Base-by-base conservation (phyloP, 108 stramenopile species). In the Discostella stelligeroides region DNA sequence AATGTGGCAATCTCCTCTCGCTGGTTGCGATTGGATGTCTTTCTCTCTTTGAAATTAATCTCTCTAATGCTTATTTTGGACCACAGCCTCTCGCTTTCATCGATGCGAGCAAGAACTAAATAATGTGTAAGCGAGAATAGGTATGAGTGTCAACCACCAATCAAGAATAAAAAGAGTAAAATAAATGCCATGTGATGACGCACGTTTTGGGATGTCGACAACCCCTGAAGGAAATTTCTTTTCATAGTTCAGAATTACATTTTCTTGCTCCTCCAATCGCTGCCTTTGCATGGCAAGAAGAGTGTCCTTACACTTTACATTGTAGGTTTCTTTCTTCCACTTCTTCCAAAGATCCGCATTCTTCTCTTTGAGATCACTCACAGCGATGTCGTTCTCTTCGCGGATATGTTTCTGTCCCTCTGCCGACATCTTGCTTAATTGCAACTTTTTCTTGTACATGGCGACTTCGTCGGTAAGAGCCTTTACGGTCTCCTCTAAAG, bases 371-470 rank as follows among this genome's bases (percentile, higher is more conserved):
- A 91, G 62, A 3, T 79, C 60, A 18, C 82, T 80, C 67, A 75
- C 76, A 11, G 86, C 86, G 27, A 88, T 50, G 58, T 89, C 85
- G 12, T 71, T 75, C 41, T 85, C 85, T 11, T 66, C 70, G 59
- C 70, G 47, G 14, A 47, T 24, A 45, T 41, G n/a, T 11, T 15
- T 18, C 15, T 4, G 57, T 34, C 49, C 59, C 24, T 70, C 18
- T 23, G 47, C 49, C n/a, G 28, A 30, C 1, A 37, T 45, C 28
- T 39, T 56, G 20, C 47, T 46, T 43, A 59, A 47, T 34, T 47
- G 43, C 39, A 60, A 38, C 25, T n/a, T 4, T 45, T 45, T 10
- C 43, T 45, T 45, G 43, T 45, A 45, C 5, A 2, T 45, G n/a
- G 1, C 43, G n/a, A 45, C 12, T 2, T 45, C 43, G 9, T 45